Evolutionary conservation across 176 grass and related monocot species (phyloP), one percentile per base, ranked within the genome.

Genomic region (Eleusine coracana): DNA sequence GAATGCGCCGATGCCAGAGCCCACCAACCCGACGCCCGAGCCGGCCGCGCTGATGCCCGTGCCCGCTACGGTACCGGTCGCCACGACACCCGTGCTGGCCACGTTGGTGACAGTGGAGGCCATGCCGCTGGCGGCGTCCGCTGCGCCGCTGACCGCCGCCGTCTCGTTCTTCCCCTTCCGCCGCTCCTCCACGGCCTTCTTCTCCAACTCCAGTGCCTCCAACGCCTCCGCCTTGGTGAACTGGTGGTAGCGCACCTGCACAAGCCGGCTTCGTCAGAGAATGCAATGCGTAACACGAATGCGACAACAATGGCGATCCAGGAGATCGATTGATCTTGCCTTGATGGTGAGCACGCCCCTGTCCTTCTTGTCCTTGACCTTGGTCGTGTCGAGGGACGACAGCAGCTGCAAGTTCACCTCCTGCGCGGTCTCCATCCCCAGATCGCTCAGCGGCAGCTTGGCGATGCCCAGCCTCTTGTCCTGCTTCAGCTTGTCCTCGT

Each of bases 321-420:
- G 36, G 27, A 15, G 6, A 40, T 70, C 29, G 11, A 41, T 14
- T 23, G 66, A 15, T 51, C 66, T 68, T 76, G 88, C 96, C 96
- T 96, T 99, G 71, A 96, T 64, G 36, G 70, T 92, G 70, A 99
- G 89, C 60, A 82, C 78, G 58, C 96, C 89, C 51, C 96, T 86
- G 77, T 99, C 96, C 87, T 96, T 96, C 89, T 94, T 99, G 83
- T 99, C 93, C 92, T 96, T 99, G 41, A 96, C 91, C 89, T 99
- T 99, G 69, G 92, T 89, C 39, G 93, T 96, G 88, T 96, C 96
- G 23, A 99, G 93, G 41, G 91, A 99, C 66, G 96, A 70, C 34
- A 99, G 87, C 80, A 99, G 86, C 51, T 89, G 94, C 80, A 99
- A 78, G 68, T 90, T 88, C 61, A 99, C 75, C 85, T 99, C 96